phyloP scores from a whole-genome alignment of 108 stramenopile species.

The Cyclostephanos tholiformis region DNA sequence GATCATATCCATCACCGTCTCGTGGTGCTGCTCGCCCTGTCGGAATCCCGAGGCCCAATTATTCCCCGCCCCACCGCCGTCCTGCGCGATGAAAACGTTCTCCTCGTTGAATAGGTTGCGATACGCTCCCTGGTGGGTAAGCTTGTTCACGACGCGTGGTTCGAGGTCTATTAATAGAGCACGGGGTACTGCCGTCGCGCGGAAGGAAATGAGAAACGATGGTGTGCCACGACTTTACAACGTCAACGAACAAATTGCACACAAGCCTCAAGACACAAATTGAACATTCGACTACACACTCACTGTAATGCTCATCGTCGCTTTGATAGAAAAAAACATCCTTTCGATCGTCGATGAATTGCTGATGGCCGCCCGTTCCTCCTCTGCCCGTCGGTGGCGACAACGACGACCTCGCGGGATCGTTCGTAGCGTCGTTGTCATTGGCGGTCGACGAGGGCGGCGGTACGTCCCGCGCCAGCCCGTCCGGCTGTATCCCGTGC shows the following conservation, averaged over 20 bases:
- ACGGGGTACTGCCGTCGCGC: conserved; percentile 65
- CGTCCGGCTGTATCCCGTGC: conserved; percentile 97
- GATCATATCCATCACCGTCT: conserved; percentile 98
- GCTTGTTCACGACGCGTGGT: conserved; percentile 95
- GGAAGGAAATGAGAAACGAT: neutral
- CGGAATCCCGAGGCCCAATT: conserved; percentile 97
- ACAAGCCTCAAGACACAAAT: conserved; percentile 31
- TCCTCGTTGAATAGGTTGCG: conserved; percentile 95
- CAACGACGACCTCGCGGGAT: neutral
- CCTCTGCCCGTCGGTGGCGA: conserved; percentile 7
- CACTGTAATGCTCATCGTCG: conserved; percentile 71
- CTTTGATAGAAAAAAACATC: conserved; percentile 99
- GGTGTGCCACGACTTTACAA: conserved; percentile 53
- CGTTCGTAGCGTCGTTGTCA: conserved; percentile 3
- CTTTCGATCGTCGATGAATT: conserved; percentile 91
- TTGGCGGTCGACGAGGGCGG: conserved; percentile 16
- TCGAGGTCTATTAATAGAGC: conserved; percentile 97
- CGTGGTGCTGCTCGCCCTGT: conserved; percentile 92
- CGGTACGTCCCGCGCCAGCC: conserved; percentile 72
- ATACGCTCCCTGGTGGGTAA: conserved; percentile 71
- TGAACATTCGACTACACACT: neutral
- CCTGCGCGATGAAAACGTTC: conserved; percentile 93
- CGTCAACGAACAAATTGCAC: neutral
- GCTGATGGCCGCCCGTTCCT: neutral
- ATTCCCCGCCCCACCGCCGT: conserved; percentile 99